Percentiles rank a stretch among this genome's conserved stretches.
Evolutionary conservation across 2,329 filamentous ascomycete species (phyloP).

Genomic region (Blastomyces percursus): DNA sequence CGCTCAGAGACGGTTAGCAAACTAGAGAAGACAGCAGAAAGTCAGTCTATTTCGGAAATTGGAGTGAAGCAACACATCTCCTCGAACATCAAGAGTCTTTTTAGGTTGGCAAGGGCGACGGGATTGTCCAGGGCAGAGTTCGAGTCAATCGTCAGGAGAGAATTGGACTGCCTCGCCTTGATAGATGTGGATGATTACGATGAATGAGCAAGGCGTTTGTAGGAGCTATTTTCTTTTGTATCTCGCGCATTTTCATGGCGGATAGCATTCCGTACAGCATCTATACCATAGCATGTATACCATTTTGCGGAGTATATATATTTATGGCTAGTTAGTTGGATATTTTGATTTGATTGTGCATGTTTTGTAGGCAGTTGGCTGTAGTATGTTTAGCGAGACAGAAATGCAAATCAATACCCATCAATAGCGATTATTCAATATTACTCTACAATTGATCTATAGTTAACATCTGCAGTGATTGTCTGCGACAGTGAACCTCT

Average conservation of each 20-base stretch:
- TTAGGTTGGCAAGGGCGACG: slow-evolving; percentile 46
- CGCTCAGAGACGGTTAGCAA: slow-evolving; percentile 42
- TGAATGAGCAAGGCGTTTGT: slow-evolving; percentile 1
- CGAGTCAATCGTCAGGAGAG: slow-evolving; percentile 46
- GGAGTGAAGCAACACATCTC: slow-evolving; percentile 54
- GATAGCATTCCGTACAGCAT: not conserved
- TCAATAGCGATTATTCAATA: not conserved
- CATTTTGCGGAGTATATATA: not conserved
- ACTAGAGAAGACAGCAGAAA: slow-evolving; percentile 44
- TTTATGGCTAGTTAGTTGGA: not conserved
- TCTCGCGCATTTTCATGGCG: slow-evolving; percentile 1
- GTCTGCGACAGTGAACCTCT: too few relatives aligned
- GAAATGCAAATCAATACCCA: not conserved
- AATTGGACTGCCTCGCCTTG: slow-evolving; percentile 48
- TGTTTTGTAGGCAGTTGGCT: not conserved
- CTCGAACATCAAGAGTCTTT: slow-evolving; percentile 53
- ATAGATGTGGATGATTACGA: slow-evolving; percentile 38
- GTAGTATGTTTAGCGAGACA: not conserved
- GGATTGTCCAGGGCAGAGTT: slow-evolving; percentile 52
- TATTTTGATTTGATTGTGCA: not conserved
- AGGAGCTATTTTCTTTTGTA: not conserved
- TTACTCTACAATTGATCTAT: too few relatives aligned
- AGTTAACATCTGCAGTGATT: not conserved
- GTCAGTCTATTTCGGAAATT: slow-evolving; percentile 44
- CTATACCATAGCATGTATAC: not conserved